A percentile compares a stretch with the other conserved stretches of the same genome.
phyloP scores from a whole-genome alignment of 148 eudicot species.

The Amaranthus palmeri region DNA sequence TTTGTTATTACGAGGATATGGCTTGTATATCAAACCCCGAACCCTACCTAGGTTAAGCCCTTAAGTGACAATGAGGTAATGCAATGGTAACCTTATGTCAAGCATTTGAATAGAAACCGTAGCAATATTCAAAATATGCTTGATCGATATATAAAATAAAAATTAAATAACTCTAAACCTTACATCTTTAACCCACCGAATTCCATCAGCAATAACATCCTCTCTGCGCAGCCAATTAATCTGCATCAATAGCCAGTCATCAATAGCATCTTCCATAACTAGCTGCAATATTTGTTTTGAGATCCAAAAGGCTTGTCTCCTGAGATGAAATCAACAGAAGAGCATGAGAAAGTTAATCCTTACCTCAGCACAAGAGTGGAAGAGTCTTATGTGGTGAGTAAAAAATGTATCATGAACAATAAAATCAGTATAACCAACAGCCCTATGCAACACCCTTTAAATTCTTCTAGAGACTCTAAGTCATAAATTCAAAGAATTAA shows the following conservation, averaged over 20 bases:
- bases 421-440: background rate
- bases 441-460: background rate
- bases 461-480: background rate
- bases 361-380: background rate
- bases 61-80: too few relatives aligned
- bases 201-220: slow-evolving; percentile 72
- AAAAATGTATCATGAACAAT: background rate
- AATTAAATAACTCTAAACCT: slow-evolving; percentile 24
- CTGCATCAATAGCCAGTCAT: slow-evolving; percentile 89
- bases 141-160: slow-evolving; percentile 4
- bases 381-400: background rate
- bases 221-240: slow-evolving; percentile 88
- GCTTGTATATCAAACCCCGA: too few relatives aligned
- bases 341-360: background rate
- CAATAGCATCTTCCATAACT: slow-evolving; percentile 97
- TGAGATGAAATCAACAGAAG: slow-evolving; percentile 24
- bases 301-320: slow-evolving; percentile 98
- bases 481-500: background rate
- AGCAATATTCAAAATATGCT: background rate
- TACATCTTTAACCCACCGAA: slow-evolving; percentile 89
- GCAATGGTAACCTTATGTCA: background rate
- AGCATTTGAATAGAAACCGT: background rate
- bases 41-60: too few relatives aligned
- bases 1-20: too few relatives aligned
- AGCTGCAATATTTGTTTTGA: slow-evolving; percentile 94